Conservation (phyloP, 441 rosid species). For the Syzygium syzygioides region DNA sequence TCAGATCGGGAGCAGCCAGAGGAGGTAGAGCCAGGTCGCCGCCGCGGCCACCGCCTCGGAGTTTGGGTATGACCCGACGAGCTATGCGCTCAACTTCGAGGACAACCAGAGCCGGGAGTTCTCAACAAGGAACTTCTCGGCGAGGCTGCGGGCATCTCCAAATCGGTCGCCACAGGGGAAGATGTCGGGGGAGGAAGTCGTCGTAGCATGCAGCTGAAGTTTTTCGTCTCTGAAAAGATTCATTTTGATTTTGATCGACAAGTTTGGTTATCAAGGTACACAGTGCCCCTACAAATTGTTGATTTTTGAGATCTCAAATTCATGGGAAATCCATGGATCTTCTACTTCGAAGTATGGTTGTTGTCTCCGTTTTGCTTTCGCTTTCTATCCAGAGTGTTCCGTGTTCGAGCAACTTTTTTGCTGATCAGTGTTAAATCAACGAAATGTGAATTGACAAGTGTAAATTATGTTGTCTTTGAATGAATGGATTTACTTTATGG, state of each 20-base stretch:
- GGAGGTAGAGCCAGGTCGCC: fast-evolving
- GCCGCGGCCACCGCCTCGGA: neutral
- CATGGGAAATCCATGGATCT: too few species aligned
- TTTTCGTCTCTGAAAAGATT: neutral
- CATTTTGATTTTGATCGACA: neutral
- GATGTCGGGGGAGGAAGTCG: neutral
- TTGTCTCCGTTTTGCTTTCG: too few species aligned
- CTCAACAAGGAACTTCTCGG: neutral
- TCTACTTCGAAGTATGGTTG: too few species aligned
- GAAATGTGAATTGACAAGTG: too few species aligned
- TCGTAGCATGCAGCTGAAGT: neutral
- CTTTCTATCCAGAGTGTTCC: too few species aligned
- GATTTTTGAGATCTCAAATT: too few species aligned
- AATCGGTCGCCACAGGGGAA: neutral
- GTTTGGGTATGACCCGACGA: constrained; percentile 20
- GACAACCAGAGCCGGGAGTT: constrained; percentile 13
- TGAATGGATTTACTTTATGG: too few species aligned
- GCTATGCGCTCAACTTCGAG: constrained; percentile 57
- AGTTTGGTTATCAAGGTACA: too few species aligned
- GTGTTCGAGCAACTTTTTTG: too few species aligned
- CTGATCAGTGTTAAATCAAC: too few species aligned
- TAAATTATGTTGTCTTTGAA: too few species aligned
- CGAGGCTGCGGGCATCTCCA: neutral
- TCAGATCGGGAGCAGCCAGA: neutral
- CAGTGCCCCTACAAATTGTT: too few species aligned